Base-by-base conservation (phyloP, 352 stramenopile genomes). In the Phytophthora sp. region DNA sequence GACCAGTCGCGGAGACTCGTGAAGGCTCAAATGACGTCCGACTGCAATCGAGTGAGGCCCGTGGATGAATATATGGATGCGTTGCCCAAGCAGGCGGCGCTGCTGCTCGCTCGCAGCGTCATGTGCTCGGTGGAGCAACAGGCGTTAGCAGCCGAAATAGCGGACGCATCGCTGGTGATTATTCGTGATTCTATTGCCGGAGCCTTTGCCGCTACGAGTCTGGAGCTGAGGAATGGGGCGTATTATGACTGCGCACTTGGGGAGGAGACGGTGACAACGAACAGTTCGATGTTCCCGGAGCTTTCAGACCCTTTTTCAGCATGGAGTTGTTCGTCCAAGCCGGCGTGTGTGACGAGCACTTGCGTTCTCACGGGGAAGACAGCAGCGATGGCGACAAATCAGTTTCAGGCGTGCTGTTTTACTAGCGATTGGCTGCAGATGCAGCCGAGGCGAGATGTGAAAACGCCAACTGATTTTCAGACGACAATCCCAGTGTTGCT, bases 161-260 rank as follows among this genome's bases (percentile, higher is more conserved):
- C 69, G 0, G 71, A 69, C 0, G 77, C 77, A 2, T 53, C 77
- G 20, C 57, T 91, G 11, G 44, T 89, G 16, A 45, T 89, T 27
- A 61, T 91, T 20, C 68, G 77, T 0, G 80, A 91, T 57, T 84
- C 79, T 3, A 58, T 89, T 7, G 42, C 61, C 2, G 80, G 77
- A 3, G 83, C 79, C 1, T 73, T 79, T 27, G 52, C 71, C 27
- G 58, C 33, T 27, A 65, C 56, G 16, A 65, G 38, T 26, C 24
- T 66, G 33, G 39, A 58, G 13, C n/a, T 57, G 39, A 49, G 62
- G 12, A 55, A 69, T 24, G 31, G 49, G 4, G 53, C 51, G 3
- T 67, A 69, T n/a, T 88, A 79, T 58, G 76, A 91, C 64, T 91
- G 80, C 52, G 27, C 58, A 2, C 59, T 85, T 20, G 83, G 83